Evolutionary conservation across 2,329 filamentous ascomycete species (phyloP).

Genomic region (Fusarium brachygibbosum): DNA sequence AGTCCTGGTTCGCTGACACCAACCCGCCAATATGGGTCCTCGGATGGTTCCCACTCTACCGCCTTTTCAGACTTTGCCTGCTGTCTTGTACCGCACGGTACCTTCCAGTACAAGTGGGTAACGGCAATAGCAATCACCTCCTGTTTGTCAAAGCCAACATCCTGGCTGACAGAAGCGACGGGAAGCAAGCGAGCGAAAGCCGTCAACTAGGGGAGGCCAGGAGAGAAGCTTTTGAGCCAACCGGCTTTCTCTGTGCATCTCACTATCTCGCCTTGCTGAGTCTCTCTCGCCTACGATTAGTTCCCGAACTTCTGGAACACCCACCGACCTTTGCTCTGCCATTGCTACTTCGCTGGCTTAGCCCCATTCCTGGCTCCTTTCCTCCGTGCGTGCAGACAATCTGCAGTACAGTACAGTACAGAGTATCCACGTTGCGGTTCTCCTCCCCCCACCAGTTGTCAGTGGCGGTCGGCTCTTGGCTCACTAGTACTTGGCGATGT

Average conservation of each 20-base stretch:
- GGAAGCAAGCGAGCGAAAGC: constrained; percentile 49
- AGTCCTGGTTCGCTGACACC: constrained; percentile 28
- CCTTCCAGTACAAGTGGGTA: constrained; percentile 24
- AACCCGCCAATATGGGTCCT: constrained; percentile 23
- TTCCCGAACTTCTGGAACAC: constrained; percentile 46
- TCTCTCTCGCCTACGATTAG: constrained; percentile 47
- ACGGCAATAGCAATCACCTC: constrained; percentile 33
- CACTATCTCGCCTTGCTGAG: constrained; percentile 46
- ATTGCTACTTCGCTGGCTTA: constrained; percentile 25
- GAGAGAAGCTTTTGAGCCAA: constrained; percentile 36
- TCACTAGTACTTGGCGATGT: constrained; percentile 24
- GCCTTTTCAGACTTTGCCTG: constrained; percentile 16
- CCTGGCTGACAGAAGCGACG: constrained; percentile 46
- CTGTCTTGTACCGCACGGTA: constrained; percentile 16
- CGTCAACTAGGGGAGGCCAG: constrained; percentile 38
- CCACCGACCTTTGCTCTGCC: constrained; percentile 27
- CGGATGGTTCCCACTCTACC: constrained; percentile 30
- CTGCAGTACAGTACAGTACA: constrained; percentile 4
- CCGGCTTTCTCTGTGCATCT: constrained; percentile 42
- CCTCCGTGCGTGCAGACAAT: constrained; percentile 18
- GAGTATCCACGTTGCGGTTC: constrained; percentile 36
- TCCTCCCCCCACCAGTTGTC: constrained; percentile 41
- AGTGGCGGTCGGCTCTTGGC: constrained; percentile 42
- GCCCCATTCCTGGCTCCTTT: constrained; percentile 22
- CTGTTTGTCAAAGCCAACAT: constrained; percentile 31